A percentile compares a stretch with the other conserved stretches of the same genome.
Conservation (phyloP, 2,329 filamentous ascomycete species). For the Emergomyces orientalis region DNA sequence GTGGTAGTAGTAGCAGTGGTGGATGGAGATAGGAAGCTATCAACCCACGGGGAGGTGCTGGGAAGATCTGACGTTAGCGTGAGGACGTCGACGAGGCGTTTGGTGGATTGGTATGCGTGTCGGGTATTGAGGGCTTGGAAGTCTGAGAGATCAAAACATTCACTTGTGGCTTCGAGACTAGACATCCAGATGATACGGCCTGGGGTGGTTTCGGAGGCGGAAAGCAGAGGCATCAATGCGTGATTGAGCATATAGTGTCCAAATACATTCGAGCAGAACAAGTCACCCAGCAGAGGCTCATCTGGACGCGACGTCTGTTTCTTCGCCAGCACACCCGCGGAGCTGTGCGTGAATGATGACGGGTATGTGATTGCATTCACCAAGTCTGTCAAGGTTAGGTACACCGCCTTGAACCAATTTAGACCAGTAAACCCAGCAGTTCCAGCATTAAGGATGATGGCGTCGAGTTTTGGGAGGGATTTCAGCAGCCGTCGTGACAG, state of each 20-base stretch:
- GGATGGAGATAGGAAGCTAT: constrained; percentile 45
- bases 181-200: constrained; percentile 80
- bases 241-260: constrained; percentile 88
- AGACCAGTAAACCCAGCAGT: constrained; percentile 79
- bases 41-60: constrained; percentile 48
- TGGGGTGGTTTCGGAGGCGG: constrained; percentile 29
- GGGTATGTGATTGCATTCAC: constrained; percentile 67
- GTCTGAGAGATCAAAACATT: constrained; percentile 56
- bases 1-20: constrained; percentile 18
- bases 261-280: constrained; percentile 89
- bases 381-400: constrained; percentile 51
- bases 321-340: constrained; percentile 46
- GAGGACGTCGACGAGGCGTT: constrained; percentile 77
- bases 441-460: constrained; percentile 76
- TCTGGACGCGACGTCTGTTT: constrained; percentile 40
- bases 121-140: constrained; percentile 59
- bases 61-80: constrained; percentile 64
- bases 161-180: constrained; percentile 60
- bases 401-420: constrained; percentile 55
- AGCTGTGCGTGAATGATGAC: constrained; percentile 56
- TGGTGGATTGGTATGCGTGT: constrained; percentile 73
- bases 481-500: constrained; percentile 43
- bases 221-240: constrained; percentile 65
- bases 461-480: constrained; percentile 61
- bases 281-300: constrained; percentile 60